Evolutionary conservation across 2,329 filamentous ascomycete species (phyloP).

Genomic region (Fusarium nurragi): DNA sequence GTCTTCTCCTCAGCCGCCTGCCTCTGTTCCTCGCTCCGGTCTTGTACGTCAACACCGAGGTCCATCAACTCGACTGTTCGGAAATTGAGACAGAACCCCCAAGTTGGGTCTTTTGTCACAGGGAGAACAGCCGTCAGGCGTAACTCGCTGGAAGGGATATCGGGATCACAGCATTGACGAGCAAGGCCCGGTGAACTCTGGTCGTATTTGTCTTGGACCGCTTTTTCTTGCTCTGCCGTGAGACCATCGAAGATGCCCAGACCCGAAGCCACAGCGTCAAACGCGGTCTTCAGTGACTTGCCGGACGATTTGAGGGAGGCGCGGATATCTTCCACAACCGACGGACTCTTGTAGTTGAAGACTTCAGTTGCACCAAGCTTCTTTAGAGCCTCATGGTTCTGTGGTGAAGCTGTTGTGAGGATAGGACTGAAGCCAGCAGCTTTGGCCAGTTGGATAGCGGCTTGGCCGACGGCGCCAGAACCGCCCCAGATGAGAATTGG

Average conservation of each 20-base stretch:
- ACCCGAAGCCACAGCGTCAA: conserved; percentile 3
- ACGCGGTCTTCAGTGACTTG: neutral
- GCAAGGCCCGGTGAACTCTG: neutral
- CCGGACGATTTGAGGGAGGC: neutral
- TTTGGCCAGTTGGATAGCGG: conserved; percentile 16
- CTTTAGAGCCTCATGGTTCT: conserved; percentile 3
- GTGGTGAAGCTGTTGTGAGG: conserved; percentile 7
- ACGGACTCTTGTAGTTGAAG: conserved; percentile 1
- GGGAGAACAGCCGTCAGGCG: neutral
- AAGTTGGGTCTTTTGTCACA: neutral
- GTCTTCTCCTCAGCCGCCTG: neutral
- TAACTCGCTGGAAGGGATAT: neutral
- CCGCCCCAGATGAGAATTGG: conserved; percentile 23
- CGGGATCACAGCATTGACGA: neutral
- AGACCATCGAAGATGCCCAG: conserved; percentile 8
- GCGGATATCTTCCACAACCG: neutral
- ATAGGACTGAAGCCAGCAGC: conserved; percentile 15
- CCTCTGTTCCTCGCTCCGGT: neutral
- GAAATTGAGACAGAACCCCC: neutral
- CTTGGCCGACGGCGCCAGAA: neutral
- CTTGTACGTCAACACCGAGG: neutral
- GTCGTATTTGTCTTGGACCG: neutral
- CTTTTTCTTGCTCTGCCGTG: neutral
- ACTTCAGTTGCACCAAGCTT: neutral
- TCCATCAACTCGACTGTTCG: neutral